Evolutionary conservation across 2,329 filamentous ascomycete species (phyloP), one percentile per base, ranked within the genome.

Genomic region (Ascochyta fabae): DNA sequence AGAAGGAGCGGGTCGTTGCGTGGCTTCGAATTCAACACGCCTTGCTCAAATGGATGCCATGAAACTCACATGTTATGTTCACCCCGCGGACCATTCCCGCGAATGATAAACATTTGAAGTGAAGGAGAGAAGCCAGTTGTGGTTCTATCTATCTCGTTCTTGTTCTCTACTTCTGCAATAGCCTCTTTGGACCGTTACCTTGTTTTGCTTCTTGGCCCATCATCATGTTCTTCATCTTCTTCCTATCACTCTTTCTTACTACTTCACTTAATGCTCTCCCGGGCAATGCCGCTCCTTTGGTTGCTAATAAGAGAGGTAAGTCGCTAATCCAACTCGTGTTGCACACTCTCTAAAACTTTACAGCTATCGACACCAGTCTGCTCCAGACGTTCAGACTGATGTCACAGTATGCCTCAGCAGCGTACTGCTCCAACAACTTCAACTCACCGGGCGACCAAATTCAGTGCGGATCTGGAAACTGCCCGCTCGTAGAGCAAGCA

Each of bases 341-440:
- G 7, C 16, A 31, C 4, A 22, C 2, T 26, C 38, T 33, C 53
- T 64, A 24, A 59, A 12, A 12, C 3, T 10, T 6, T 1, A n/a
- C 33, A 62, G 67, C 52, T 8, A 61, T 74, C 36, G 53, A 58
- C 10, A 22, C 59, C 9, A 47, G 51, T 16, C 59, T 72, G 15
- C 50, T 72, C 24, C 36, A 51, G 27, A 64, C 49, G 8, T 66
- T 75, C 45, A 65, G 66, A 16, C 46, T 75, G 26, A 73, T 75
- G 68, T 62, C 63, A 9, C 69, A 84, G 58, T 85, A 81, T 66
- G 75, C 81, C 9, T 80, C 80, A 0, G 82, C 83, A 12, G 75
- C 81, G n/a, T 84, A 84, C 64, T 84, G 83, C 65, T 59, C 75
- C 5, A 69, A 61, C 52, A 84, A 84, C 61, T 73, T 78, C 62